Evolutionary conservation across 225 moss, liverwort and hornwort species (phyloP).

Genomic region (Physcomitrellopsis africana): DNA sequence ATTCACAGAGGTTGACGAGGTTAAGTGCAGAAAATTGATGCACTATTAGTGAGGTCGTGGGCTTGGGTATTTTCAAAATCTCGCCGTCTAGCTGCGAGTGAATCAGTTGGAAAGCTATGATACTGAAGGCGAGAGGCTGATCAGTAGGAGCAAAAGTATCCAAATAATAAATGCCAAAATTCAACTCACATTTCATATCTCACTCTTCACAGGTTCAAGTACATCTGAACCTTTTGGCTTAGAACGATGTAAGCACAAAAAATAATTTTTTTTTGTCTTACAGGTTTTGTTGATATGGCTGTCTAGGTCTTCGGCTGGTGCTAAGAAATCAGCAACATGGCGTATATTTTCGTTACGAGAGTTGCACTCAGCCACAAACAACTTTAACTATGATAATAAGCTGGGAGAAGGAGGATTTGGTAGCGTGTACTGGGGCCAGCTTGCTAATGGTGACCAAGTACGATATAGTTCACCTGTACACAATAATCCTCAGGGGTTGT

Average conservation of each 20-base stretch:
- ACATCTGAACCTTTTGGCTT: not conserved
- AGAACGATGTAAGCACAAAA: not conserved
- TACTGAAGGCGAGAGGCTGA: constrained; percentile 1
- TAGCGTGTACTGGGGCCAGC: constrained; percentile 95
- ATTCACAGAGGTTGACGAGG: too few species aligned
- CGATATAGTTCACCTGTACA: not conserved
- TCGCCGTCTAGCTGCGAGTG: not conserved
- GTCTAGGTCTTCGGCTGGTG: constrained; percentile 49
- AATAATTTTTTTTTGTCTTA: not conserved
- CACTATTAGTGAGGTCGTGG: too few species aligned
- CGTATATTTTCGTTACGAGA: constrained; percentile 89
- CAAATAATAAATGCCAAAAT: not conserved
- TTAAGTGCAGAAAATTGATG: too few species aligned
- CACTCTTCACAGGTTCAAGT: not conserved
- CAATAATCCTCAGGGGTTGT: too few species aligned
- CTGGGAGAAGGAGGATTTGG: constrained; percentile 98
- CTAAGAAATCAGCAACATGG: constrained; percentile 79
- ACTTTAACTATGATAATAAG: constrained; percentile 97
- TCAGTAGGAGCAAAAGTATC: not conserved
- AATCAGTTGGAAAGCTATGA: not conserved
- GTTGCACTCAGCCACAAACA: constrained; percentile 93
- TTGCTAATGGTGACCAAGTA: constrained; percentile 93
- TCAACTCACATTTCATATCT: not conserved
- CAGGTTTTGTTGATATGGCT: constrained; percentile 16
- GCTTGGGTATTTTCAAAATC: too few species aligned